Base-by-base conservation (phyloP, 257 asterid species). In the Gynochthodes officinalis region DNA sequence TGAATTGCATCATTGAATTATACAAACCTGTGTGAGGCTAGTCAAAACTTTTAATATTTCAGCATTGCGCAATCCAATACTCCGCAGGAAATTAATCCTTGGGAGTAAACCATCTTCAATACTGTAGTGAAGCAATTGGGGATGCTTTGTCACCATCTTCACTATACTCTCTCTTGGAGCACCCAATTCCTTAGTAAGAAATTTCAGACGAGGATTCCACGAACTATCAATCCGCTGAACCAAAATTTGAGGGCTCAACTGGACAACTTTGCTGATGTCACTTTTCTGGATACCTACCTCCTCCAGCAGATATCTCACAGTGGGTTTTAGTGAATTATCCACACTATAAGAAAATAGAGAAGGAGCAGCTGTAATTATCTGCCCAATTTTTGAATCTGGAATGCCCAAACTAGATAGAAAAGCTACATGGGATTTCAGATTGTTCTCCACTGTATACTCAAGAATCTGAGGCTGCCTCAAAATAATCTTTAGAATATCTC, bases 121-220 rank as follows among this genome's bases (percentile, higher is more conserved):
- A 80, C 98, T 89, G 83, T 93, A 91, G 74, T 93, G 98, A 86
- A 93, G 96, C 64, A 91, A 67, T 81, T 93, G 98, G 64, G 98
- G 98, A 83, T 93, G 98, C 67, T 93, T 93, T 4, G 86, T 86
- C 39, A 93, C 98, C 97, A 93, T 91, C 89, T 93, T 93, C 75
- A 91, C 97, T 32, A 91, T 84, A 74, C 88, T 91, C 61, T 86
- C 91, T 72, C 94, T 86, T 37, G 98, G 96, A 74, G 98, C 96
- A 69, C 64, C 87, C 89, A 93, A 79, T 82, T 93, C 97, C 77
- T 83, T 91, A 67, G 88, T 87, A 50, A 93, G 87, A 75, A 93
- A 93, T 58, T 50, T 77, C 77, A 88, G 87, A 73, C 96, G 97
- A 39, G 90, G 33, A 61, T 74, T 91, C 97, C 98, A 93, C 14